A percentile compares a stretch with the other conserved stretches of the same genome.
phyloP scores from a whole-genome alignment of 306 rosid genomes.

The Neltuma alba region DNA sequence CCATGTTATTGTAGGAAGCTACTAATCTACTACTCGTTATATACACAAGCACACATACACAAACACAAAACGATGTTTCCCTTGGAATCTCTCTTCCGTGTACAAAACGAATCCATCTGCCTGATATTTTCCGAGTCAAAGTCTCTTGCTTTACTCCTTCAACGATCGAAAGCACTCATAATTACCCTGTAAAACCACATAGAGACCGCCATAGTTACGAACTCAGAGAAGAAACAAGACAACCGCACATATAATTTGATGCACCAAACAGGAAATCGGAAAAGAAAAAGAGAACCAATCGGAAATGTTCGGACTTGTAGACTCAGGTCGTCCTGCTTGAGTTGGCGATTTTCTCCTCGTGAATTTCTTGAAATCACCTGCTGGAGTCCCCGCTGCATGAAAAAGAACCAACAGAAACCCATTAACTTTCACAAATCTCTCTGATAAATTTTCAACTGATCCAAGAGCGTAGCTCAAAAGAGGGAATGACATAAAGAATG shows the following conservation, averaged over 20 bases:
- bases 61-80: conserved; percentile 24
- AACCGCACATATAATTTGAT: neutral
- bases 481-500: neutral
- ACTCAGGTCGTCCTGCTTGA: conserved; percentile 38
- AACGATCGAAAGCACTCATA: conserved; percentile 70
- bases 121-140: conserved; percentile 26
- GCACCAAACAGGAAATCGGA: neutral
- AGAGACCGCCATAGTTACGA: neutral
- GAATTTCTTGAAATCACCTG: conserved; percentile 51
- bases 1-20: conserved; percentile 34
- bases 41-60: too few species aligned
- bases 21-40: conserved; percentile 1
- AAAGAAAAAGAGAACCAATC: conserved; percentile 56
- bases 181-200: conserved; percentile 62
- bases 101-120: conserved; percentile 44
- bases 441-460: neutral
- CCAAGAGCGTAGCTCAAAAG: neutral
- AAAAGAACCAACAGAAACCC: neutral
- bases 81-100: conserved; percentile 34
- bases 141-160: conserved; percentile 47
- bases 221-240: neutral
- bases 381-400: conserved; percentile 64
- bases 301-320: conserved; percentile 54
- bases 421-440: neutral
- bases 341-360: conserved; percentile 56